Evolutionary conservation across 2,329 filamentous ascomycete genomes (phyloP).

Genomic region (Sporothrix brasiliensis): DNA sequence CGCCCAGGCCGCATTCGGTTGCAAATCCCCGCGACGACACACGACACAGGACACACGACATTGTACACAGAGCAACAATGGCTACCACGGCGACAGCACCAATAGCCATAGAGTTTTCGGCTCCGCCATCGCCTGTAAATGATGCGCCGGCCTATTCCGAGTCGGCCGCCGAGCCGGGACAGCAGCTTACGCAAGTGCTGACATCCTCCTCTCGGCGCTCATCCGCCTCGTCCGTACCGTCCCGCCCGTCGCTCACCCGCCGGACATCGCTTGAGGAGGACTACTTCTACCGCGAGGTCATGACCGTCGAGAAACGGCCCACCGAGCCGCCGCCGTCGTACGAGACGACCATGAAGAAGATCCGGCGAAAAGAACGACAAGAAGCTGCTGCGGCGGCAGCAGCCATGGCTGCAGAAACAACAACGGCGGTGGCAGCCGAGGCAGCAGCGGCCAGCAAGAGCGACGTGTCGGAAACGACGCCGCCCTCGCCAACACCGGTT

Average conservation of each 20-base stretch:
- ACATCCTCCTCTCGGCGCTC: constrained; percentile 23
- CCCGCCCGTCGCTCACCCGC: constrained; percentile 45
- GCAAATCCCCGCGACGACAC: not conserved
- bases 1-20: not conserved
- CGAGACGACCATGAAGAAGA: constrained; percentile 42
- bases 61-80: constrained; percentile 11
- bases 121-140: not conserved
- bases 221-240: constrained; percentile 6
- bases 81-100: constrained; percentile 5
- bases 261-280: constrained; percentile 60
- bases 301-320: constrained; percentile 50
- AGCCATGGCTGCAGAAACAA: not conserved
- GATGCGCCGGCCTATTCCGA: constrained; percentile 8
- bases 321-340: constrained; percentile 55
- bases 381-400: constrained; percentile 26
- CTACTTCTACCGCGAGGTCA: constrained; percentile 56
- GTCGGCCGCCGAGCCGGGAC: not conserved
- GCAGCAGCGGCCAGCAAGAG: not conserved
- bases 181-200: constrained; percentile 1
- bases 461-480: constrained; percentile 23
- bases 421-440: not conserved
- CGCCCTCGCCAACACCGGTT: not conserved
- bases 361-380: constrained; percentile 37
- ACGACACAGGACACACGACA: not conserved
- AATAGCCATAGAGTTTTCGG: not conserved